Conservation (phyloP, 768 basidiomycete species). For the Macrolepiota dolichaula region DNA sequence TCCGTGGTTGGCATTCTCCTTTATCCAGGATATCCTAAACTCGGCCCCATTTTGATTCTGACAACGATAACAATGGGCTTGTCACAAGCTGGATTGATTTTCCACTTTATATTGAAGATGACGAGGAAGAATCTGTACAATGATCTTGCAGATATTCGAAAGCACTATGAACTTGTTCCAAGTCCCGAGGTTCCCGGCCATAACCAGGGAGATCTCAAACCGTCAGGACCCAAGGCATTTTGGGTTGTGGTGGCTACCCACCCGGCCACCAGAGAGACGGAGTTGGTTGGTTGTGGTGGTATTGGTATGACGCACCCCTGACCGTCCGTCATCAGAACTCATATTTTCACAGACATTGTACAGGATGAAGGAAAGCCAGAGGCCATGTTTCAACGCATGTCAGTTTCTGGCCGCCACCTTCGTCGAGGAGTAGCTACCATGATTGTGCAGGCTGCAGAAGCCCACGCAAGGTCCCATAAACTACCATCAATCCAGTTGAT, state of each 20-base stretch:
- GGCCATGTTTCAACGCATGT: slow-evolving; percentile 19
- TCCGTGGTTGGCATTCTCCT: neutral
- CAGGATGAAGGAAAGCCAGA: neutral
- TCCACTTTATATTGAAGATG: neutral
- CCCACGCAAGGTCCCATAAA: slow-evolving; percentile 9
- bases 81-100: neutral
- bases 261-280: neutral
- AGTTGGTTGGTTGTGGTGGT: slow-evolving; percentile 1
- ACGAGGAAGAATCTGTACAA: neutral
- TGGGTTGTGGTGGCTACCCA: slow-evolving; percentile 3
- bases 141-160: neutral
- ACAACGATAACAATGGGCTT: neutral
- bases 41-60: neutral
- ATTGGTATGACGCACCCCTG: neutral
- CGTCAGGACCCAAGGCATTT: neutral
- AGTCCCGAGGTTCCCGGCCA: too few relatives aligned
- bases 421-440: slow-evolving; percentile 16
- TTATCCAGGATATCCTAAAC: neutral
- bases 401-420: slow-evolving; percentile 15
- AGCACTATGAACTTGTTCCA: neutral
- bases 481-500: slow-evolving; percentile 13
- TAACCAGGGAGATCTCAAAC: neutral
- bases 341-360: neutral
- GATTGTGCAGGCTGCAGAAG: slow-evolving; percentile 13
- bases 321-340: too few relatives aligned